Evolutionary conservation across 2,329 filamentous ascomycete genomes (phyloP).

Genomic region (Didymosphaeria variabile): DNA sequence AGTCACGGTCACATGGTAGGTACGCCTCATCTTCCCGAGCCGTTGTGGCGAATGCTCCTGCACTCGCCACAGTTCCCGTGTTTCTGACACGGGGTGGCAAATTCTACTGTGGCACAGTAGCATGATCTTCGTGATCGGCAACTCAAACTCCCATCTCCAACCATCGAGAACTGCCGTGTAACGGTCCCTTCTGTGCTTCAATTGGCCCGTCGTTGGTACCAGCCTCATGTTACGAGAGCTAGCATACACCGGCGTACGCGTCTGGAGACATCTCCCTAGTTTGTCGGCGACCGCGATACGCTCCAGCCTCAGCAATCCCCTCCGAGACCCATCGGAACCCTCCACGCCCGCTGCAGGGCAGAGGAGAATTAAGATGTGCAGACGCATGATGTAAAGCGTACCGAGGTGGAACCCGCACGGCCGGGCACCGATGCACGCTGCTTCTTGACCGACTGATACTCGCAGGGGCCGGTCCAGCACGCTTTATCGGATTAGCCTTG

Average conservation of each 20-base stretch:
- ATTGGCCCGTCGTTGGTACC: background rate
- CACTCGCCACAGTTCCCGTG: constrained; percentile 20
- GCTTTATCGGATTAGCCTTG: constrained; percentile 1
- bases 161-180: background rate
- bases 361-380: background rate
- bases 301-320: background rate
- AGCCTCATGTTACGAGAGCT: no score
- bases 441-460: background rate
- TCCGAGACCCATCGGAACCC: background rate
- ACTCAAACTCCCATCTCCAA: constrained; percentile 5
- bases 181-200: background rate
- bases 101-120: constrained; percentile 4
- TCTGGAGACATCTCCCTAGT: background rate
- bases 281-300: background rate
- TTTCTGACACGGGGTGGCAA: constrained; percentile 1
- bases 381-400: background rate
- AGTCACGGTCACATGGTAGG: background rate
- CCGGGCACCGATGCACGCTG: background rate
- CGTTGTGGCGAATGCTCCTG: constrained; percentile 20
- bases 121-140: constrained; percentile 11
- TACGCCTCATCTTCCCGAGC: constrained; percentile 13
- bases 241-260: background rate
- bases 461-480: background rate
- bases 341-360: background rate
- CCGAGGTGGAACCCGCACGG: background rate